Conservation (phyloP, 345 rosid species). For the Rhizophora mangle region DNA sequence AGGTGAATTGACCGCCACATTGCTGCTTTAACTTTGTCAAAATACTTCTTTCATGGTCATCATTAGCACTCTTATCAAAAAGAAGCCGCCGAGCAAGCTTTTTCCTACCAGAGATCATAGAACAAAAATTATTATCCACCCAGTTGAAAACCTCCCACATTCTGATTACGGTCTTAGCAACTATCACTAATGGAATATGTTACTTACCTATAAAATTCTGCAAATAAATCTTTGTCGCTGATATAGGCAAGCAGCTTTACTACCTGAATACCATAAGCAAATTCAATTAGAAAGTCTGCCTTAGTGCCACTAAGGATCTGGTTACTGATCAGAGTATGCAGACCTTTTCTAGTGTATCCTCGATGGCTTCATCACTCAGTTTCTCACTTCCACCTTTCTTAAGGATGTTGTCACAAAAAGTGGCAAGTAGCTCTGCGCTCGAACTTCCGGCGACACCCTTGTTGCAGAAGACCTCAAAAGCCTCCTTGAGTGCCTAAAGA, state of each 20-base stretch:
- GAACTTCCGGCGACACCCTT: conserved; percentile 33
- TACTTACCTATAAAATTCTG: conserved; percentile 35
- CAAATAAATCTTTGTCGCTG: conserved; percentile 35
- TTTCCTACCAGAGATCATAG: conserved; percentile 33
- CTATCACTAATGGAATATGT: neutral
- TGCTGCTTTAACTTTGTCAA: conserved; percentile 44
- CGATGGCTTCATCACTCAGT: conserved; percentile 44
- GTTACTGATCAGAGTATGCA: neutral
- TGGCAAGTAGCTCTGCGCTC: conserved; percentile 38
- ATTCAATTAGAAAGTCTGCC: neutral
- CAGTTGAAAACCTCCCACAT: neutral
- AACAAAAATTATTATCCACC: neutral
- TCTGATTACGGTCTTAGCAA: too few species aligned
- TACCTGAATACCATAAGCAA: conserved; percentile 14
- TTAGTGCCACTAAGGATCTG: neutral
- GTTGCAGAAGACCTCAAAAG: conserved; percentile 39
- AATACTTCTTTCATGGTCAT: conserved; percentile 37
- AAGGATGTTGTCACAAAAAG: conserved; percentile 40
- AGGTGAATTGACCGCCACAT: conserved; percentile 59
- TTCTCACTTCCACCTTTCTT: conserved; percentile 39
- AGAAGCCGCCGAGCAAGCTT: conserved; percentile 48
- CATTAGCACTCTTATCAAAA: conserved; percentile 35
- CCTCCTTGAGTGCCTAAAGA: conserved; percentile 35
- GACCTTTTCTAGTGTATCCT: conserved; percentile 41
- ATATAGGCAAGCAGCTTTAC: conserved; percentile 37